Conservation (phyloP, 2,329 filamentous ascomycete genomes). For the Exophiala sideris region DNA sequence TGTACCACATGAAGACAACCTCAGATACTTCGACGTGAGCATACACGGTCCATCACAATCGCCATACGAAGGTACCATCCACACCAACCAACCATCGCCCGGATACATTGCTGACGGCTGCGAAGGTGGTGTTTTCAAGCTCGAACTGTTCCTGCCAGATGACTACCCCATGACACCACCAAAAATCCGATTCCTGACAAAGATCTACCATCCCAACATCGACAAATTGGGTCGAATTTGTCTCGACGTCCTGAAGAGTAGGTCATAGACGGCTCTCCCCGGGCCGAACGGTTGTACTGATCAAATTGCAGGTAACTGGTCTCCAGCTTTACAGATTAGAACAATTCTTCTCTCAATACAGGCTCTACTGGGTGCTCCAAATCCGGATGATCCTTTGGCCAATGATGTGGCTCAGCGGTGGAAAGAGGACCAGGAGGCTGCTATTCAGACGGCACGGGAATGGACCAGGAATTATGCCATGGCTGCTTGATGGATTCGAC, state of each 20-base stretch:
- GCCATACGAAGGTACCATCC: constrained; percentile 78
- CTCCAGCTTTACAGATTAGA: constrained; percentile 92
- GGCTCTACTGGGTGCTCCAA: constrained; percentile 89
- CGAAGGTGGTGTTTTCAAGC: constrained; percentile 80
- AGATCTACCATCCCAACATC: constrained; percentile 99
- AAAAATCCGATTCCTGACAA: constrained; percentile 96
- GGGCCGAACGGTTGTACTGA: not conserved
- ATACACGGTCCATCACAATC: constrained; percentile 90
- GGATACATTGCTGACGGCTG: constrained; percentile 1
- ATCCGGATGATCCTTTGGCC: constrained; percentile 96
- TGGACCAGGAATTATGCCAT: constrained; percentile 73
- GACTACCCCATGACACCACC: constrained; percentile 99
- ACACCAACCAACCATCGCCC: not conserved
- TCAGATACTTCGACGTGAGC: constrained; percentile 96
- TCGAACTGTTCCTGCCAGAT: constrained; percentile 95
- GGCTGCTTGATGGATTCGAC: constrained; percentile 35
- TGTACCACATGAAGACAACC: constrained; percentile 92
- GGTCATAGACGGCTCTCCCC: constrained; percentile 29
- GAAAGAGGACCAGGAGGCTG: constrained; percentile 92
- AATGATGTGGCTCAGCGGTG: constrained; percentile 96
- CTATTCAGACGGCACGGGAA: constrained; percentile 85
- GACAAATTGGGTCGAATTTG: constrained; percentile 97
- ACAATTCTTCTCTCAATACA: constrained; percentile 99
- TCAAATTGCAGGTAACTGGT: constrained; percentile 79
- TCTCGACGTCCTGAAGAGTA: constrained; percentile 94